Evolutionary conservation across 495 filamentous ascomycete genomes (phyloP).

Genomic region (Bryoglossum gracile): DNA sequence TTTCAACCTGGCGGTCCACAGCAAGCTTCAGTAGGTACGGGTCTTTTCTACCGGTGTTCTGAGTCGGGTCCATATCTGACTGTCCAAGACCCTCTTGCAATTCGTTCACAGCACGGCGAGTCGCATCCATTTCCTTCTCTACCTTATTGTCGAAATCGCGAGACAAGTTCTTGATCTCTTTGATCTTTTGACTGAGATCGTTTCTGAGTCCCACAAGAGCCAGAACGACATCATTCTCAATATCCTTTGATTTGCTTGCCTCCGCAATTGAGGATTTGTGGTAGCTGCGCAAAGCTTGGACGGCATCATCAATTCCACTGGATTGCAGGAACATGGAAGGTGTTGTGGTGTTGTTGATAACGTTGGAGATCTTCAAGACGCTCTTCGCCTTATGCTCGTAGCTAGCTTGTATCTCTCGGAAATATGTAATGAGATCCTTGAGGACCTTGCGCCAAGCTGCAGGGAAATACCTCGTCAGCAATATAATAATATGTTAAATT

Average conservation of each 20-base stretch:
- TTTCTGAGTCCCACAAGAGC: constrained; percentile 77
- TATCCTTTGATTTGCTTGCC: constrained; percentile 81
- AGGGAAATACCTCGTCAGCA: background rate
- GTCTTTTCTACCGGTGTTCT: constrained; percentile 76
- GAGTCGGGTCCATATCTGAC: constrained; percentile 66
- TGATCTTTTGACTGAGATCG: constrained; percentile 91
- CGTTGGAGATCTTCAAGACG: constrained; percentile 72
- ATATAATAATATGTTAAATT: background rate
- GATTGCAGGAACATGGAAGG: constrained; percentile 66
- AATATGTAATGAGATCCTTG: constrained; percentile 92
- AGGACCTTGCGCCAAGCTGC: constrained; percentile 91
- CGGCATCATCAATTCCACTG: constrained; percentile 79
- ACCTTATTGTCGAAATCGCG: constrained; percentile 92
- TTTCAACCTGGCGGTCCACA: constrained; percentile 83
- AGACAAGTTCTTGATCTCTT: constrained; percentile 88
- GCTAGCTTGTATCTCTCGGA: constrained; percentile 83
- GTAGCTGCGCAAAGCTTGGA: constrained; percentile 69
- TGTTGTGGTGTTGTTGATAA: constrained; percentile 69
- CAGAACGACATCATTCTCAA: constrained; percentile 83
- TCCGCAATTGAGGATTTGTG: constrained; percentile 76
- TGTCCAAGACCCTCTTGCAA: constrained; percentile 74
- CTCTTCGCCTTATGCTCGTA: constrained; percentile 84
- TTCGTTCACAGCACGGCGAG: constrained; percentile 61
- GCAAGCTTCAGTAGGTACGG: constrained; percentile 78
- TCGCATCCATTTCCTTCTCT: constrained; percentile 69